A percentile compares a stretch with the other conserved stretches of the same genome.
Evolutionary conservation across 352 stramenopile species (phyloP).

Genomic region (Globisporangium spiculum): DNA sequence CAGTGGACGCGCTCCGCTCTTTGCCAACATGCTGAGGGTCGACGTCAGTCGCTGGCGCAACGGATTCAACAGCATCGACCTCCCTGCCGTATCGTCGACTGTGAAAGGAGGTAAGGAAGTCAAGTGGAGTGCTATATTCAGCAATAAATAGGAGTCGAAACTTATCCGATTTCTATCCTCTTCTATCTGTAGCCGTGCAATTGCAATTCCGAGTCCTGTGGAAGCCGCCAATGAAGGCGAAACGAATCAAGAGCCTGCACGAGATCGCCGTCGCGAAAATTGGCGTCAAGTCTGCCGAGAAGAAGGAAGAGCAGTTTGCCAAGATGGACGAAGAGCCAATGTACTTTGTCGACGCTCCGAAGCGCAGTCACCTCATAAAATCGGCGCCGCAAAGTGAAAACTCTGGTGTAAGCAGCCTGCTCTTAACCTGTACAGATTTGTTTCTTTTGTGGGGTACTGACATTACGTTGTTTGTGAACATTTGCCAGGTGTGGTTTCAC

Average conservation of each 20-base stretch:
- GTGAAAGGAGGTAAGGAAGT: constrained; percentile 45
- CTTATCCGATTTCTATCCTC: background rate
- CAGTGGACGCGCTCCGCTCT: constrained; percentile 43
- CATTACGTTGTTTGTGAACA: background rate
- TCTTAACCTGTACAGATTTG: background rate
- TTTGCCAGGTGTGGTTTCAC: constrained; percentile 74
- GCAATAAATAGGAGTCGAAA: background rate
- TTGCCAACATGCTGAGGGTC: constrained; percentile 60
- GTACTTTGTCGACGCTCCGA: constrained; percentile 19
- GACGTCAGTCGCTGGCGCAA: constrained; percentile 42
- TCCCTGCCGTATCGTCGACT: constrained; percentile 41
- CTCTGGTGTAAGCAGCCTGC: constrained; percentile 8
- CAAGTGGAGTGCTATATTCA: background rate
- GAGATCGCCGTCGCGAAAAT: constrained; percentile 19
- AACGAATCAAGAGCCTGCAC: constrained; percentile 22
- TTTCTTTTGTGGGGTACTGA: background rate
- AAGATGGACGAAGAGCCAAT: constrained; percentile 10
- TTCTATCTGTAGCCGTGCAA: constrained; percentile 14
- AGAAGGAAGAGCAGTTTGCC: background rate
- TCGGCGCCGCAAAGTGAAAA: constrained; percentile 13
- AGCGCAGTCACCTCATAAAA: constrained; percentile 15
- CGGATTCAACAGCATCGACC: constrained; percentile 48
- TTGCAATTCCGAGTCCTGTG: constrained; percentile 23
- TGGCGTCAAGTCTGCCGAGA: constrained; percentile 13
- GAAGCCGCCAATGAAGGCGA: constrained; percentile 17